Conservation (phyloP, 1,284 basidiomycete genomes). For the Trametes versicolor region DNA sequence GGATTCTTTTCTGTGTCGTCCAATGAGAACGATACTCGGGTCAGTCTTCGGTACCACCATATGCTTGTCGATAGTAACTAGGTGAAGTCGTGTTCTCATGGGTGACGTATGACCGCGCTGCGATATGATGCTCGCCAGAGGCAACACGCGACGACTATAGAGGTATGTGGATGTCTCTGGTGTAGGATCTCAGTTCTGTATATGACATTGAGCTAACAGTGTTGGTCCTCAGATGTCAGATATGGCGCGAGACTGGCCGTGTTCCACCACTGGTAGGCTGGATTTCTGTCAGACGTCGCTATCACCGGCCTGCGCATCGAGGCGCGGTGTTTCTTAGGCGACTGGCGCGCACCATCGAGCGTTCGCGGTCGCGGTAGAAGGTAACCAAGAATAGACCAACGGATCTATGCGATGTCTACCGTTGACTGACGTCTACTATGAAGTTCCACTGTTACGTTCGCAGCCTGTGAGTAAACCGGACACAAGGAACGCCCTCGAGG, state of each 20-base stretch:
- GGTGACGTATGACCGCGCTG: too few species aligned
- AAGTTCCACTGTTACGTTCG: background rate
- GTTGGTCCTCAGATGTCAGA: background rate
- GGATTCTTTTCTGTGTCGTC: background rate
- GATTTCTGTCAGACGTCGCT: background rate
- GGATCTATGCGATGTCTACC: slow-evolving; percentile 4
- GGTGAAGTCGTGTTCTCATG: background rate
- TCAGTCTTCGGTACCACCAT: background rate
- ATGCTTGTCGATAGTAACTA: background rate
- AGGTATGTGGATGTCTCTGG: too few species aligned
- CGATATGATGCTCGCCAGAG: too few species aligned
- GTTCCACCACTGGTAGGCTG: too few species aligned
- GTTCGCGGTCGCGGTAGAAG: background rate
- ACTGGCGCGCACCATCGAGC: background rate
- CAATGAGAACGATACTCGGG: background rate
- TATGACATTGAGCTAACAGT: background rate
- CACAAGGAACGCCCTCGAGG: background rate
- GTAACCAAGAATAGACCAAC: background rate
- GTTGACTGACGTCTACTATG: background rate
- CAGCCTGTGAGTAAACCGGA: background rate
- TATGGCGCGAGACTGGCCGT: too few species aligned
- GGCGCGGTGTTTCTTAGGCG: slow-evolving; percentile 7
- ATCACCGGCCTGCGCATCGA: slow-evolving; percentile 6
- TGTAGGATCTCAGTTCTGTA: too few species aligned
- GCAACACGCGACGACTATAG: too few species aligned